phyloP scores from a whole-genome alignment of 331 rosid genomes.

The Erythrophleum ivorense region DNA sequence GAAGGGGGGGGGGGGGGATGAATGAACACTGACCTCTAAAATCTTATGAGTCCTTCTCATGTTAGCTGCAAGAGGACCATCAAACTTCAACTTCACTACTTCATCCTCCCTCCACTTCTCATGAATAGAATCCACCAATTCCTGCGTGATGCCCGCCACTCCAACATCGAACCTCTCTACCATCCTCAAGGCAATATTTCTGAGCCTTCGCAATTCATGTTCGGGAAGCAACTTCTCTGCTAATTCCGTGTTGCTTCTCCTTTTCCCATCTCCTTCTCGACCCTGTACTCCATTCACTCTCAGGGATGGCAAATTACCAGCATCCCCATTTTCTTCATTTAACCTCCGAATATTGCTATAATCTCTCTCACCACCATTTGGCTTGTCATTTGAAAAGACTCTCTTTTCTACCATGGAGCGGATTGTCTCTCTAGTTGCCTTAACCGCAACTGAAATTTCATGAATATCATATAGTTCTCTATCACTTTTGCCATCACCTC shows the following conservation, averaged over 20 bases:
- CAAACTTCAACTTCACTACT: slow-evolving; percentile 88
- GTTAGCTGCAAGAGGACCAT: slow-evolving; percentile 71
- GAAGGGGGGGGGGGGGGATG: too few species aligned
- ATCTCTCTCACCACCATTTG: slow-evolving; percentile 6
- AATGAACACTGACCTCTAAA: slow-evolving; percentile 61
- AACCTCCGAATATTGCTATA: slow-evolving; percentile 5
- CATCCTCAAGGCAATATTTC: slow-evolving; percentile 82
- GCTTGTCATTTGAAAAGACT: slow-evolving; percentile 11
- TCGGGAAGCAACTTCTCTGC: slow-evolving; percentile 76
- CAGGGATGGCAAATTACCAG: slow-evolving; percentile 38
- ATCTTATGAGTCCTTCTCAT: slow-evolving; percentile 79
- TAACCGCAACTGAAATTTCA: slow-evolving; percentile 32
- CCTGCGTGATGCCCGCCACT: slow-evolving; percentile 74
- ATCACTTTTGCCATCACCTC: slow-evolving; percentile 8
- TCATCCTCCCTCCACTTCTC: slow-evolving; percentile 76
- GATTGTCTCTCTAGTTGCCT: slow-evolving; percentile 35
- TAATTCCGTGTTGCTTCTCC: slow-evolving; percentile 57
- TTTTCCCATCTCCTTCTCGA: slow-evolving; percentile 46
- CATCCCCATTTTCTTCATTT: slow-evolving; percentile 22
- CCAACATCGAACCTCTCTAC: slow-evolving; percentile 81
- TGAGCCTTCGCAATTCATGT: slow-evolving; percentile 82
- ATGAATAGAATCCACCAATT: slow-evolving; percentile 68
- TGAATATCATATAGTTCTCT: slow-evolving; percentile 12
- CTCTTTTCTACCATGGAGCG: slow-evolving; percentile 26
- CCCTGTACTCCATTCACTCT: slow-evolving; percentile 39